Percentiles rank a stretch among this genome's conserved stretches.
Conservation (phyloP, 805 yeast species). For the Pichia manshurica region DNA sequence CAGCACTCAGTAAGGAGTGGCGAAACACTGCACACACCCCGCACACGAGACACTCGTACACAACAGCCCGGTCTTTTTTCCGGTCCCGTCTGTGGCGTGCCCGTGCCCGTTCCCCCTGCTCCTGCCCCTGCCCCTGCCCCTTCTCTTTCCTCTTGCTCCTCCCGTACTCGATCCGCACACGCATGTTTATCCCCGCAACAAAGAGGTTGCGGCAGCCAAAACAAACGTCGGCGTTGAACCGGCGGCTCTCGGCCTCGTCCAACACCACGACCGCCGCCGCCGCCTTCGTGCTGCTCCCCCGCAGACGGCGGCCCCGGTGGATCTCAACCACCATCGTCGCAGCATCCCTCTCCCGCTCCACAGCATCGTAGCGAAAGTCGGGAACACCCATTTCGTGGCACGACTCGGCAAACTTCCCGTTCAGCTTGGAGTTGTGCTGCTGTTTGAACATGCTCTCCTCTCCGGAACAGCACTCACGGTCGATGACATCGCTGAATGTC, state of each 20-base stretch:
- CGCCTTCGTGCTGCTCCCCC: no score
- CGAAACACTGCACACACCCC: background rate
- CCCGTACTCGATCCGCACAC: conserved; percentile 10
- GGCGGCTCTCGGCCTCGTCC: background rate
- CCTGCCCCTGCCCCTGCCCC: conserved; percentile 4
- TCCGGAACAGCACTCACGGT: background rate
- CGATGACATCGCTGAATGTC: background rate
- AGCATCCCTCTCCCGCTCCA: no score
- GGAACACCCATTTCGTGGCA: background rate
- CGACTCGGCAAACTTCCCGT: background rate
- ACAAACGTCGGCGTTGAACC: conserved; percentile 4
- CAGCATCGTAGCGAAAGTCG: no score
- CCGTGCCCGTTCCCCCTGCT: background rate
- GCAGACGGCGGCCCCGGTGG: no score
- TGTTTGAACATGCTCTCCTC: background rate
- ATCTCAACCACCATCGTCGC: no score
- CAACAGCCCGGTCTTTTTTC: background rate
- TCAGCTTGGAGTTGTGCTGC: conserved; percentile 1
- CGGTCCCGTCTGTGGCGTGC: no score
- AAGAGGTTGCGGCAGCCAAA: conserved; percentile 10
- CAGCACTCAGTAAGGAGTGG: no score
- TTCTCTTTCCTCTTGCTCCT: conserved; percentile 12
- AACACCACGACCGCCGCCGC: background rate
- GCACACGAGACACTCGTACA: background rate
- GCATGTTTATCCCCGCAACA: conserved; percentile 14